These are phyloP conservation scores for Epichloe scottii DNA, from an alignment of 2,329 filamentous ascomycete species.

Conservation along the genomic window DNA sequence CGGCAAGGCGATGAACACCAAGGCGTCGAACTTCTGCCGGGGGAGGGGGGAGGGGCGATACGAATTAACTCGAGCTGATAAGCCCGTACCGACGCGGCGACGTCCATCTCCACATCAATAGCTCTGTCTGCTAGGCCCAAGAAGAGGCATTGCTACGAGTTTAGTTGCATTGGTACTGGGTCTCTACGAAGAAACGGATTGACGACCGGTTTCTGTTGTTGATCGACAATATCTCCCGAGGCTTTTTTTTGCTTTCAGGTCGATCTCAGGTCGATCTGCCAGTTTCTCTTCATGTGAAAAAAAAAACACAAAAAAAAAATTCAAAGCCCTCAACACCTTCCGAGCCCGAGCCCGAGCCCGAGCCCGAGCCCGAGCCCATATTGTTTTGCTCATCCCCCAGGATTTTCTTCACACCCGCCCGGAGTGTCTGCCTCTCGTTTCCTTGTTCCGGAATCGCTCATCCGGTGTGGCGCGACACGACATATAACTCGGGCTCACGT, in stretches of 20 bases:
- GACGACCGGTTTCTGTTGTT: neutral
- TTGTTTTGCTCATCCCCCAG: neutral
- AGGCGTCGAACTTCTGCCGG: no score
- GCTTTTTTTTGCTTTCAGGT: neutral
- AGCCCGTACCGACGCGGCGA: neutral
- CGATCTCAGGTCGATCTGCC: neutral
- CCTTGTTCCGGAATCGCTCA: neutral
- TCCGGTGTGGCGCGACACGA: neutral
- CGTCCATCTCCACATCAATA: conserved; percentile 3
- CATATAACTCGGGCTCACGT: neutral
- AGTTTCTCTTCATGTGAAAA: neutral
- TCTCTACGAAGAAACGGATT: neutral
- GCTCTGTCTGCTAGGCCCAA: neutral
- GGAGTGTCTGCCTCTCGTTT: neutral
- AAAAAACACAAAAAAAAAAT: neutral
- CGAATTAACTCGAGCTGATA: neutral
- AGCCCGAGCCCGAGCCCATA: conserved; percentile 1
- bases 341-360: neutral
- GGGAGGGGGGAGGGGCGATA: no score
- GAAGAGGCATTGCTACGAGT: conserved; percentile 7
- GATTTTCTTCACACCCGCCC: neutral
- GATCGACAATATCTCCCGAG: conserved; percentile 3
- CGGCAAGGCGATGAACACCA: no score
- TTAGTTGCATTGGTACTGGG: conserved; percentile 3
- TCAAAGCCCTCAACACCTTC: no score